These are phyloP conservation scores for Grosmannia penicillata DNA, from an alignment of 2,329 filamentous ascomycete species.

Conservation along the genomic window DNA sequence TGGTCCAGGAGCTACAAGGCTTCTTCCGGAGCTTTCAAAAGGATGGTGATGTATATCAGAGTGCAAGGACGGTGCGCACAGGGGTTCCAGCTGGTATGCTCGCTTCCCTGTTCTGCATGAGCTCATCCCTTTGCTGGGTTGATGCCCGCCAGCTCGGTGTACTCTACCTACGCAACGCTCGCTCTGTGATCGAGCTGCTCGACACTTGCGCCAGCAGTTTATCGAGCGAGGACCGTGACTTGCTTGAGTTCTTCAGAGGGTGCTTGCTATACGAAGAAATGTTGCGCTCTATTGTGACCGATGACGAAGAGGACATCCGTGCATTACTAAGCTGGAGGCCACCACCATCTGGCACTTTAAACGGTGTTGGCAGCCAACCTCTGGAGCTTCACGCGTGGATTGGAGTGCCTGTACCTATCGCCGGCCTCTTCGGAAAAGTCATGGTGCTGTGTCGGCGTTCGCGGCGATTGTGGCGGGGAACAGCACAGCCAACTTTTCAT, in stretches of 20 bases:
- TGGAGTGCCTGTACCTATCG: constrained; percentile 19
- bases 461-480: constrained; percentile 12
- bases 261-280: constrained; percentile 25
- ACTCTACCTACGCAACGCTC: constrained; percentile 13
- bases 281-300: constrained; percentile 21
- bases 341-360: background rate
- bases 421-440: constrained; percentile 19
- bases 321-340: constrained; percentile 6
- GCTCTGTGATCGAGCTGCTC: constrained; percentile 10
- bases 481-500: constrained; percentile 12
- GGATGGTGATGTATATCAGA: too few species aligned
- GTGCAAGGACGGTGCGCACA: too few species aligned
- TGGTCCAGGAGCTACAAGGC: constrained; percentile 19
- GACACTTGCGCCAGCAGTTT: constrained; percentile 4
- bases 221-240: constrained; percentile 13
- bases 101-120: constrained; percentile 24
- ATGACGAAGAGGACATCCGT: constrained; percentile 15
- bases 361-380: background rate
- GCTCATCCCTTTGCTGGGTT: constrained; percentile 25
- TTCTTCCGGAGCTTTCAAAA: too few species aligned
- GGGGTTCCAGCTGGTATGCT: constrained; percentile 20
- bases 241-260: constrained; percentile 22
- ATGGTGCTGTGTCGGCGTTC: constrained; percentile 22
- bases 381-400: constrained; percentile 21
- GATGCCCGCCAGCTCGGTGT: constrained; percentile 16